phyloP scores from a whole-genome alignment of 371 early-diverging fungal genomes.

The Actinomortierella ambigua region DNA sequence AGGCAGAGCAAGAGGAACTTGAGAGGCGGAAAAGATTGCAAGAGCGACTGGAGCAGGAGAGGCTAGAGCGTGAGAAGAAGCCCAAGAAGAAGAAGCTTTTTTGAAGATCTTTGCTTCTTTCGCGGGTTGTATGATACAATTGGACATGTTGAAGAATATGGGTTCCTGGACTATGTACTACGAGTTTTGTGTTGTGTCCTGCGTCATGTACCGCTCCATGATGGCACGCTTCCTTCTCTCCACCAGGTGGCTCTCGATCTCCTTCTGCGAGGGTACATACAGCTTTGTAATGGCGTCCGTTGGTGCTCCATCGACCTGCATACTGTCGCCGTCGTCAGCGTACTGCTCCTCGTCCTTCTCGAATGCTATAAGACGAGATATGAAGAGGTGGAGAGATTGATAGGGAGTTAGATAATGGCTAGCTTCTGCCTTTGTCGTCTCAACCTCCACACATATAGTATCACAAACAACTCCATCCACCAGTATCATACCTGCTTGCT shows the following conservation, averaged over 20 bases:
- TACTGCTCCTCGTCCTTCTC: constrained; percentile 28
- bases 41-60: constrained; percentile 33
- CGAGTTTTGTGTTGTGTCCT: constrained; percentile 16
- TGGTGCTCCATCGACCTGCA: constrained; percentile 47
- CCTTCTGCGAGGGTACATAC: constrained; percentile 68
- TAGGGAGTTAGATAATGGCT: background rate
- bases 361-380: constrained; percentile 18
- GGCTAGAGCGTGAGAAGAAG: constrained; percentile 13
- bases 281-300: constrained; percentile 25
- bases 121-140: too few relatives aligned
- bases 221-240: constrained; percentile 66
- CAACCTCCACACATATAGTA: background rate
- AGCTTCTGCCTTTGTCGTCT: background rate
- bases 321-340: constrained; percentile 30
- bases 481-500: constrained; percentile 48
- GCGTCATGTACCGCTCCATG: constrained; percentile 46
- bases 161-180: background rate
- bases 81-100: constrained; percentile 40
- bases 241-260: constrained; percentile 79
- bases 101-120: background rate
- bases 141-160: too few relatives aligned
- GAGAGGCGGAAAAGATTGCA: constrained; percentile 24
- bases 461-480: background rate
- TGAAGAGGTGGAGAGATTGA: background rate
- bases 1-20: constrained; percentile 21